phyloP scores from a whole-genome alignment of 768 basidiomycete genomes.

The Amanita thiersii region DNA sequence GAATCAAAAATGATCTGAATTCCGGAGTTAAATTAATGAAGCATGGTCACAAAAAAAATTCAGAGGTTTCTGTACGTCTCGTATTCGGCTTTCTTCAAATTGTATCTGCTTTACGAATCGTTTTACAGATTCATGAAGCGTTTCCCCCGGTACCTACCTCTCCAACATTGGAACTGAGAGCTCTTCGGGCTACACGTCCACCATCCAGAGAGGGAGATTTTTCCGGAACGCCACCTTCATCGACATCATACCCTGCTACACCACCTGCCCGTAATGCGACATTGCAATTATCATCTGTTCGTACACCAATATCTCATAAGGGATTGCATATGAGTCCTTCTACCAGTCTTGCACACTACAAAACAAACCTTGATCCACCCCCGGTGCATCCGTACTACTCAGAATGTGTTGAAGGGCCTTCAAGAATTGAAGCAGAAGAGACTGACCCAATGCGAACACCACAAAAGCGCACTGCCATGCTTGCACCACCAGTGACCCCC shows the following conservation, averaged over 20 bases:
- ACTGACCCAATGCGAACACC: constrained; percentile 30
- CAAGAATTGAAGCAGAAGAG: constrained; percentile 15
- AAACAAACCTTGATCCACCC: constrained; percentile 59
- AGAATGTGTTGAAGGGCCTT: constrained; percentile 14
- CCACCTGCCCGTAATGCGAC: constrained; percentile 26
- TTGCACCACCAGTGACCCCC: constrained; percentile 31
- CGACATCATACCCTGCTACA: constrained; percentile 24
- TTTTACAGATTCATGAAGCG: constrained; percentile 2
- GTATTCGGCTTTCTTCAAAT: neutral
- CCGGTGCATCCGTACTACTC: constrained; percentile 25
- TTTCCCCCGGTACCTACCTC: constrained; percentile 38
- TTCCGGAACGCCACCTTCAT: constrained; percentile 19
- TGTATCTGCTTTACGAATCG: constrained; percentile 1
- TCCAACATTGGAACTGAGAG: constrained; percentile 34
- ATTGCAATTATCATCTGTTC: constrained; percentile 44
- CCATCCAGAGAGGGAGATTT: constrained; percentile 8
- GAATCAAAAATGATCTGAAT: constrained; percentile 17
- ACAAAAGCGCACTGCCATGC: constrained; percentile 22
- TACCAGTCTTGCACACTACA: constrained; percentile 59
- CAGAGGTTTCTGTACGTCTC: neutral
- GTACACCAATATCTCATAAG: constrained; percentile 63
- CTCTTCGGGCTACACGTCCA: neutral
- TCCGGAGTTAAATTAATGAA: constrained; percentile 33
- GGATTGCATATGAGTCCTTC: constrained; percentile 66
- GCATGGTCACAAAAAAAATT: constrained; percentile 12